Percentiles rank a stretch among this genome's conserved stretches.
These are phyloP conservation scores for Monosporascus sp. DNA, from an alignment of 2,329 filamentous ascomycete genomes.

Conservation along the genomic window DNA sequence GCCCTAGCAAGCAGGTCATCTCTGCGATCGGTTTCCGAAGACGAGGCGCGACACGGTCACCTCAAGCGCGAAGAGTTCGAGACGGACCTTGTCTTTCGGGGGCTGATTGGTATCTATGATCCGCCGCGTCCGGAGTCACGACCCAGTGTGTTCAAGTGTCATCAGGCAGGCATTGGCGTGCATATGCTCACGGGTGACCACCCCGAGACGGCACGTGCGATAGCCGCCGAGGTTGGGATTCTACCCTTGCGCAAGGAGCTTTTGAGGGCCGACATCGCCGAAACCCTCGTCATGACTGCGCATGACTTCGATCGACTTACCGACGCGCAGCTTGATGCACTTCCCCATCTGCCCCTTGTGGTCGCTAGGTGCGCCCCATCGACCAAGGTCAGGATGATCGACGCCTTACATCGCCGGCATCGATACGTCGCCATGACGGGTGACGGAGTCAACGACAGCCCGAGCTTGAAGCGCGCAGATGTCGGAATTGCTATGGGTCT, in stretches of 20 bases:
- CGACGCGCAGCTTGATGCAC: conserved; percentile 56
- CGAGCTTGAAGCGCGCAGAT: conserved; percentile 66
- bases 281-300: conserved; percentile 54
- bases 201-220: conserved; percentile 61
- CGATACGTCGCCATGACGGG: conserved; percentile 71
- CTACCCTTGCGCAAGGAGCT: conserved; percentile 29
- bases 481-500: conserved; percentile 73
- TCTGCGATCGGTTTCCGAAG: conserved; percentile 30
- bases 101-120: conserved; percentile 67
- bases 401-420: conserved; percentile 63
- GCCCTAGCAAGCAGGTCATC: conserved; percentile 52
- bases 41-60: conserved; percentile 15
- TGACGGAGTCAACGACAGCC: conserved; percentile 70
- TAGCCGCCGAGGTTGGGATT: conserved; percentile 61
- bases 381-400: conserved; percentile 71
- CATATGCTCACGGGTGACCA: conserved; percentile 69
- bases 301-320: conserved; percentile 57
- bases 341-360: conserved; percentile 59
- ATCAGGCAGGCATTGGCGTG: conserved; percentile 56
- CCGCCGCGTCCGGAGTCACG: conserved; percentile 64
- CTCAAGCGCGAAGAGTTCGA: conserved; percentile 47
- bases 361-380: conserved; percentile 64
- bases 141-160: conserved; percentile 53
- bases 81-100: conserved; percentile 55
- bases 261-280: conserved; percentile 29